Percentiles rank a stretch among this genome's conserved stretches.
phyloP scores from a whole-genome alignment of 805 yeast genomes.

The Lipomyces kockii region DNA sequence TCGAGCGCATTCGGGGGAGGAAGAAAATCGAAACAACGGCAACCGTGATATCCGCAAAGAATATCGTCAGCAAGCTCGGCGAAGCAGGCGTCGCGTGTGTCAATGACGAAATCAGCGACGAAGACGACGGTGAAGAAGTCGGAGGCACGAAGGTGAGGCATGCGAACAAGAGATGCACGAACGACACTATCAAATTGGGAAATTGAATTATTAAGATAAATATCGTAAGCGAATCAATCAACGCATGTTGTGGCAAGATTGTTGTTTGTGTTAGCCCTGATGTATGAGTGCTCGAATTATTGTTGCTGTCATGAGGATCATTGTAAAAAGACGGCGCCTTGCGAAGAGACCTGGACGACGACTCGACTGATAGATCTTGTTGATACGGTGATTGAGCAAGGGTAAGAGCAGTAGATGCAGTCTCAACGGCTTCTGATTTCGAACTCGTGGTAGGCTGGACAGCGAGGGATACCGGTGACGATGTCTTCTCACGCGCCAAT shows the following conservation, averaged over 20 bases:
- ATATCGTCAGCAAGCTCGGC: conserved; percentile 37
- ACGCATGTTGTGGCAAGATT: conserved; percentile 43
- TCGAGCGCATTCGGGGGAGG: conserved; percentile 33
- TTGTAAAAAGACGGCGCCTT: conserved; percentile 23
- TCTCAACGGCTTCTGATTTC: not conserved
- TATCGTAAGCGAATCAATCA: conserved; percentile 46
- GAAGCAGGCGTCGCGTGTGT: conserved; percentile 36
- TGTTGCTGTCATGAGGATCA: conserved; percentile 13
- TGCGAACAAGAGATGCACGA: conserved; percentile 40
- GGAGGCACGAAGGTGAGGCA: conserved; percentile 38
- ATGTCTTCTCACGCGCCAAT: not conserved
- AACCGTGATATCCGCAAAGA: conserved; percentile 44
- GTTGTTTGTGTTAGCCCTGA: conserved; percentile 8
- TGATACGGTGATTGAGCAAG: conserved; percentile 11
- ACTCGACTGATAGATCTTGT: conserved; percentile 1
- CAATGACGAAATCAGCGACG: conserved; percentile 30
- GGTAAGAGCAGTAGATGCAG: not conserved
- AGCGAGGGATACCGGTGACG: not conserved
- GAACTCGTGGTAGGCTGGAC: not conserved
- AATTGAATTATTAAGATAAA: conserved; percentile 43
- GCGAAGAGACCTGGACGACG: conserved; percentile 15
- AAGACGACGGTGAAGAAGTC: conserved; percentile 16
- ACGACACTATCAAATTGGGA: conserved; percentile 41
- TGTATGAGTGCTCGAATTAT: not conserved
- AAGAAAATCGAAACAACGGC: conserved; percentile 37